phyloP scores from a whole-genome alignment of 148 eudicot genomes.

The Rhododendron ovatum region DNA sequence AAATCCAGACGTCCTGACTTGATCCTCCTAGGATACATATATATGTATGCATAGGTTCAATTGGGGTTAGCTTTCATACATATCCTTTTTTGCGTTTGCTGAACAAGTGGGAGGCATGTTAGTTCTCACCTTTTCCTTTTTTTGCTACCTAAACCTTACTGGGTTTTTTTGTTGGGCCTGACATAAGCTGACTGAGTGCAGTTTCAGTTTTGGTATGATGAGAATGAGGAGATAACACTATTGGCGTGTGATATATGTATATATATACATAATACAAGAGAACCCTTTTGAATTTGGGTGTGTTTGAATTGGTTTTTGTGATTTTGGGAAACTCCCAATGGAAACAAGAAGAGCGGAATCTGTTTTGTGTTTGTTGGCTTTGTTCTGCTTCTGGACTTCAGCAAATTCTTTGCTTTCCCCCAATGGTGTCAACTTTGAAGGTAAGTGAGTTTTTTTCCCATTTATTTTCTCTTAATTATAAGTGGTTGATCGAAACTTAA shows the following conservation, averaged over 20 bases:
- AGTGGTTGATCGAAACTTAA: background rate
- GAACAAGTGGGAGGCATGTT: conserved; percentile 58
- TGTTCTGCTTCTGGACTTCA: conserved; percentile 41
- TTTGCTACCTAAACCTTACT: conserved; percentile 33
- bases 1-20: too few relatives aligned
- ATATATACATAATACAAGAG: conserved; percentile 11
- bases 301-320: conserved; percentile 2
- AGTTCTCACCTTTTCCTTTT: conserved; percentile 14
- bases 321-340: conserved; percentile 27
- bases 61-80: conserved; percentile 16
- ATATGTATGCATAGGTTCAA: conserved; percentile 15
- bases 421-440: conserved; percentile 90
- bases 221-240: conserved; percentile 18
- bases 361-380: conserved; percentile 28
- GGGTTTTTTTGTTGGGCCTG: conserved; percentile 26
- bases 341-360: conserved; percentile 18
- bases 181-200: conserved; percentile 38
- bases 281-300: conserved; percentile 14
- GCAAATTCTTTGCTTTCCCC: conserved; percentile 64
- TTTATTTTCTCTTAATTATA: background rate
- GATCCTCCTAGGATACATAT: background rate
- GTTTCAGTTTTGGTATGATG: conserved; percentile 26
- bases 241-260: conserved; percentile 13
- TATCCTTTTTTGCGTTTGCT: conserved; percentile 30
- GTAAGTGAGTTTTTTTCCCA: conserved; percentile 22